A percentile compares a stretch with the other conserved stretches of the same genome.
These are phyloP conservation scores for Eurotiales sp. DNA, from an alignment of 2,329 filamentous ascomycete genomes.

Conservation along the genomic window DNA sequence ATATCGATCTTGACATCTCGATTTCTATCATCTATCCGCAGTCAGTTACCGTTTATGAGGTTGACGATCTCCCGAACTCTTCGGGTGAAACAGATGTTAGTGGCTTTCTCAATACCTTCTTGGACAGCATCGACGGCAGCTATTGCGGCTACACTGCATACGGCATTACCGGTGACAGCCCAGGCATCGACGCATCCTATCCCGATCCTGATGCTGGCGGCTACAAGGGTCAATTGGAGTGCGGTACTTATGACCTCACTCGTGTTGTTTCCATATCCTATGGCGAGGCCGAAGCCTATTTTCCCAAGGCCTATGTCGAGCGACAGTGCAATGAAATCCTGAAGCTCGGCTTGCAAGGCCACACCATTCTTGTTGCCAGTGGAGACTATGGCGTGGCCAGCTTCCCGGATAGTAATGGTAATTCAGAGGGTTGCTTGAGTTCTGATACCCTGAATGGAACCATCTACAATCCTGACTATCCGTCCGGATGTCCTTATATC, in stretches of 20 bases:
- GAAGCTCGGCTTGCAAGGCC: conserved; percentile 45
- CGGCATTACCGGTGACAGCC: conserved; percentile 7
- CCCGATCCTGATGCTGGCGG: conserved; percentile 4
- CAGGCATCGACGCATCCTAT: conserved; percentile 6
- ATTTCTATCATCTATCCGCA: conserved; percentile 11
- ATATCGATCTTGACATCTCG: conserved; percentile 10
- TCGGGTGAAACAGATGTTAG: neutral
- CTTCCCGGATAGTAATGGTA: conserved; percentile 35
- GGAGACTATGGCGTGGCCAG: conserved; percentile 27
- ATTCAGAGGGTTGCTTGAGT: conserved; percentile 22
- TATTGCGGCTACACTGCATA: conserved; percentile 10
- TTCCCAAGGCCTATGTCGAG: conserved; percentile 53
- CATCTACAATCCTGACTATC: conserved; percentile 50
- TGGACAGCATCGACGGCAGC: conserved; percentile 12
- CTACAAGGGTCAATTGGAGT: conserved; percentile 5
- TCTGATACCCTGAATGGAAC: conserved; percentile 20
- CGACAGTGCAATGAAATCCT: conserved; percentile 46
- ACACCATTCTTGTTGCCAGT: conserved; percentile 30
- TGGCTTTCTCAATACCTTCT: conserved; percentile 12
- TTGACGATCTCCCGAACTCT: conserved; percentile 10
- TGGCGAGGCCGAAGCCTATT: conserved; percentile 51
- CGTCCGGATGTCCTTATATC: conserved; percentile 51
- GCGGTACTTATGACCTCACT: conserved; percentile 38
- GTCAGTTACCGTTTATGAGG: conserved; percentile 9
- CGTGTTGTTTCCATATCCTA: conserved; percentile 58